Evolutionary conservation across 495 filamentous ascomycete genomes (phyloP).

Genomic region (Geopyxis carbonaria): DNA sequence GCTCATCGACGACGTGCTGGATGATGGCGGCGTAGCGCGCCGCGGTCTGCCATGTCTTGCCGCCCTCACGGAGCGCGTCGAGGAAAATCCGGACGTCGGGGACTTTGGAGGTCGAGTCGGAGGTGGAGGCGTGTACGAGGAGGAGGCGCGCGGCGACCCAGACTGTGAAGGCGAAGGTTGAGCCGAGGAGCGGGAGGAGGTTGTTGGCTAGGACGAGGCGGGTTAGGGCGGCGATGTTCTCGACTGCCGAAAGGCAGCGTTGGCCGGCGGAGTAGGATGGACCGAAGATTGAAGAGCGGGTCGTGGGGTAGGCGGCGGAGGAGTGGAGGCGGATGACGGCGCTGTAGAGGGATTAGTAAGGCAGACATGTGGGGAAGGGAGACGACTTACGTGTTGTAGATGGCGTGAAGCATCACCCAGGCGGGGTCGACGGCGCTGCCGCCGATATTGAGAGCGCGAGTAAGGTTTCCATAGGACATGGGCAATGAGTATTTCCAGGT

Average conservation of each 20-base stretch:
- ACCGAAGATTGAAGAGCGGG: constrained; percentile 66
- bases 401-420: constrained; percentile 80
- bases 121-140: constrained; percentile 73
- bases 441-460: constrained; percentile 54
- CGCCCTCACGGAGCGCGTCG: constrained; percentile 61
- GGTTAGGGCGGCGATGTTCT: constrained; percentile 62
- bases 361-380: constrained; percentile 19
- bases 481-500: constrained; percentile 73
- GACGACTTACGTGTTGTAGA: constrained; percentile 45
- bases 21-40: constrained; percentile 66
- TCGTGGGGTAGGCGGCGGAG: constrained; percentile 82
- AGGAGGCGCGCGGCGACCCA: constrained; percentile 82
- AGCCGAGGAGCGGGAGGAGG: constrained; percentile 62
- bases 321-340: constrained; percentile 79
- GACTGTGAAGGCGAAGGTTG: constrained; percentile 74
- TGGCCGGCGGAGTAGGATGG: constrained; percentile 70
- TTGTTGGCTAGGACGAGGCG: constrained; percentile 54
- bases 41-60: constrained; percentile 67
- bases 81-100: constrained; percentile 64
- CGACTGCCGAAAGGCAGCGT: constrained; percentile 61
- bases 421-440: constrained; percentile 18
- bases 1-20: constrained; percentile 67
- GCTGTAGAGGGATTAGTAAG: constrained; percentile 27
- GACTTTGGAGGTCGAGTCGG: constrained; percentile 54
- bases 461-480: constrained; percentile 62